Base-by-base conservation (phyloP, 2,329 filamentous ascomycete species). In the Coleophoma crateriformis region DNA sequence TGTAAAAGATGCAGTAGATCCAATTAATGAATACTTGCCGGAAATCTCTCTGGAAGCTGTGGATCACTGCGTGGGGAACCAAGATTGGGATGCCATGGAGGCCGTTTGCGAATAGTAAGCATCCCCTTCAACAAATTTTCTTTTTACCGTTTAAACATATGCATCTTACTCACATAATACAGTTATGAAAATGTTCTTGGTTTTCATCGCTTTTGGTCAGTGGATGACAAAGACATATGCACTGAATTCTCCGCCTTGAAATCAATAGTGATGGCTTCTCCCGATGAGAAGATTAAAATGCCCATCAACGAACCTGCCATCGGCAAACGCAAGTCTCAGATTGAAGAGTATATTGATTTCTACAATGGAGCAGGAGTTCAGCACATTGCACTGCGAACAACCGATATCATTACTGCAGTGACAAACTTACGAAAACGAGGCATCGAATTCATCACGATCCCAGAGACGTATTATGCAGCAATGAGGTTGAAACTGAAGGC, bases 171-270 rank as follows among this genome's bases (percentile, higher is more conserved):
- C 2, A 38, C 17, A 17, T 37, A 6, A 38, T 10, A 38, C 14
- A 38, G 35, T 12, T 96, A 96, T 73, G 90, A 95, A 73, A 80
- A 84, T 55, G 87, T 85, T 54, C 85, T 96, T 14, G 85, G 85
- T 46, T 96, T 96, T 79, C 89, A 95, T 74, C 87, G 90, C 58
- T 96, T 96, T 82, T 96, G 90, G 90, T 88, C 84, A 48, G 90
- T 95, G 50, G 90, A 96, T 67, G 90, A 96, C 75, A 87, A 82
- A 62, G 82, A 94, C 66, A 92, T 95, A 71, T 88, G 83, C 78
- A 95, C 88, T 58, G 90, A 95, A 66, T 96, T 87, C 77, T 89
- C 85, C 1, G 89, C 90, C 14, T 77, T 96, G 46, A 89, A 84
- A 70, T 87, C 82, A 64, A 83, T 95, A 61, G 90, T 96, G 63